Conservation (phyloP, 768 basidiomycete genomes). For the Russula vinacea region DNA sequence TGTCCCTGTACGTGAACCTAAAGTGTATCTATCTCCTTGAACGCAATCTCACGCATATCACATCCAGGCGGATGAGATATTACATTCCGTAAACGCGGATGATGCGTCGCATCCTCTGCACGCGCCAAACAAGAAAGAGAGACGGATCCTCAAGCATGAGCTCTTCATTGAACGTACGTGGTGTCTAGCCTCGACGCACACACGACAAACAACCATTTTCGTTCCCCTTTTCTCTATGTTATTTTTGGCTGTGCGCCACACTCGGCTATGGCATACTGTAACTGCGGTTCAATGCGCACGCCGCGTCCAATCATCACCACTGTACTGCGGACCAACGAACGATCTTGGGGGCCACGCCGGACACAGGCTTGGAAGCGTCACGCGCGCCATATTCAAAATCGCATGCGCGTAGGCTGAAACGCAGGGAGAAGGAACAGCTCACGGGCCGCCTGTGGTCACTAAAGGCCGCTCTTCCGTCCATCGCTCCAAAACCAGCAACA, state of each 20-base stretch:
- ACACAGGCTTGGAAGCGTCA: constrained; percentile 48
- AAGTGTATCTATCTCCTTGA: not conserved
- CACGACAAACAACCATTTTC: not conserved
- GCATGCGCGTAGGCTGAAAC: constrained; percentile 66
- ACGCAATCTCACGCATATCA: constrained; percentile 21
- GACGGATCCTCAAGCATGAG: constrained; percentile 61
- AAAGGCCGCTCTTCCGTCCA: constrained; percentile 51
- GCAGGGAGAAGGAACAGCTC: constrained; percentile 51
- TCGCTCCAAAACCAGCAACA: constrained; percentile 32
- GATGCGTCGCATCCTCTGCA: constrained; percentile 29
- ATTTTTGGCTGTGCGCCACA: not conserved
- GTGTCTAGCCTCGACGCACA: not conserved
- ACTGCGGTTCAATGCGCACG: not conserved
- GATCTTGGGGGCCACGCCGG: not conserved
- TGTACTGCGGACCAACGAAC: too few species aligned
- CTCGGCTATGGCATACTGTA: not conserved
- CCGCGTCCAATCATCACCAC: not conserved
- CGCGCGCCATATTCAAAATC: constrained; percentile 65
- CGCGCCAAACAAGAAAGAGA: constrained; percentile 59
- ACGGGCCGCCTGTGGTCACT: constrained; percentile 38
- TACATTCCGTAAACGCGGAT: constrained; percentile 38
- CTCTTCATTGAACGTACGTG: constrained; percentile 62
- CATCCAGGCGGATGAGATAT: constrained; percentile 46
- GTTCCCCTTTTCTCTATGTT: not conserved
- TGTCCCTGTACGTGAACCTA: constrained; percentile 40